Evolutionary conservation across 1,284 basidiomycete species (phyloP).

Genomic region (Takashimella tepidaria): DNA sequence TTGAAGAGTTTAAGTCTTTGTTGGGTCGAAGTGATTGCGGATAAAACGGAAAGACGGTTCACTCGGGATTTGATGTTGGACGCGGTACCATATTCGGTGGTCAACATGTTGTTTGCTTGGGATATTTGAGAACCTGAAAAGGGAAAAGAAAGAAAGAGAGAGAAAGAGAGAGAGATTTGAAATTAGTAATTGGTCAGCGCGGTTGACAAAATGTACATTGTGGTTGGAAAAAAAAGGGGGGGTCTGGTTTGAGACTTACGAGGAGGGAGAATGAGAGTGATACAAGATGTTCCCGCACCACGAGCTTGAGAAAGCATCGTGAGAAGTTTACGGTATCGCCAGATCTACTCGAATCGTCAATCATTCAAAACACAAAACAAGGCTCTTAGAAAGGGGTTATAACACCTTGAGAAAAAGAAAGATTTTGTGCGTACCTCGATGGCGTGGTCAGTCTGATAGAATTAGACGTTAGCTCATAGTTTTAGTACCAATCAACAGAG

Average conservation of each 20-base stretch:
- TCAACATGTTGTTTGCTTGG: conserved; percentile 88
- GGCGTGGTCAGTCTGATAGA: conserved; percentile 45
- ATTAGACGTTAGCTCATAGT: too few relatives aligned
- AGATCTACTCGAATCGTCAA: conserved; percentile 46
- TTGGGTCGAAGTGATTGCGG: conserved; percentile 98
- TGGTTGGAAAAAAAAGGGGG: too few relatives aligned
- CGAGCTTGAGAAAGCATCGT: conserved; percentile 87
- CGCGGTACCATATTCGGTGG: conserved; percentile 95
- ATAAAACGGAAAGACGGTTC: conserved; percentile 93
- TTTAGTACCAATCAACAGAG: background rate
- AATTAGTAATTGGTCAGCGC: too few relatives aligned
- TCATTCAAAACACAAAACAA: background rate
- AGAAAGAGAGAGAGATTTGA: background rate
- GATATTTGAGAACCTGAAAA: conserved; percentile 79
- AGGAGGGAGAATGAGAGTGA: conserved; percentile 93
- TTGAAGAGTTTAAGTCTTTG: conserved; percentile 96
- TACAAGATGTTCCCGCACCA: conserved; percentile 99
- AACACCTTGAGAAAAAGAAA: background rate
- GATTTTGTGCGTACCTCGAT: conserved; percentile 32
- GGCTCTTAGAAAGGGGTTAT: background rate
- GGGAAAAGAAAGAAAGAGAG: background rate
- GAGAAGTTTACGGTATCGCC: conserved; percentile 98
- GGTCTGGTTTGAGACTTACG: too few relatives aligned
- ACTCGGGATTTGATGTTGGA: conserved; percentile 99
- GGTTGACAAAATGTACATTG: too few relatives aligned